These are phyloP conservation scores for Chrysanthemum lavandulifolium DNA, from an alignment of 129 eudicot species.

Conservation along the genomic window DNA sequence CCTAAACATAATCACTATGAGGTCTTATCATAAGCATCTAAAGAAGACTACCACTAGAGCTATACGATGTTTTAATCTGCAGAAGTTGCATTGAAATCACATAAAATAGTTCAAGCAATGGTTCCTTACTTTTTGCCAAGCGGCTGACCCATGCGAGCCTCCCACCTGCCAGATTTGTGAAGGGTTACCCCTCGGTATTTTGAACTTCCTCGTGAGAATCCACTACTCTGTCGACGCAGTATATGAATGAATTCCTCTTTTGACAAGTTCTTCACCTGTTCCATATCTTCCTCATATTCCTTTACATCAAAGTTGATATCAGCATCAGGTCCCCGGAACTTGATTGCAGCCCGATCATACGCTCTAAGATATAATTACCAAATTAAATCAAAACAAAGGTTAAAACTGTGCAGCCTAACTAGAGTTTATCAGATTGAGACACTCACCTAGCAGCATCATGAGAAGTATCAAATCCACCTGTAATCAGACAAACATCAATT, in stretches of 20 bases:
- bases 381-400: conserved; percentile 18
- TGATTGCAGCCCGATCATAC: conserved; percentile 92
- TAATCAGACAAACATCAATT: conserved; percentile 18
- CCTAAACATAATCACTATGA: conserved; percentile 29
- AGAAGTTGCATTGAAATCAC: conserved; percentile 19
- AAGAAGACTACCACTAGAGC: not conserved
- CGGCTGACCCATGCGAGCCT: conserved; percentile 89
- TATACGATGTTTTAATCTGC: conserved; percentile 3
- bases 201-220: conserved; percentile 82
- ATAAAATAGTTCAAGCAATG: conserved; percentile 4
- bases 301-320: conserved; percentile 67
- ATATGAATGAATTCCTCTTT: conserved; percentile 88
- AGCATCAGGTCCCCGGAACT: conserved; percentile 89
- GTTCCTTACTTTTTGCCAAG: conserved; percentile 79
- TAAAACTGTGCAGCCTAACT: not conserved
- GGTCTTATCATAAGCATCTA: conserved; percentile 16
- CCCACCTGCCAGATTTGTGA: conserved; percentile 95
- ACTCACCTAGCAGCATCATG: conserved; percentile 95
- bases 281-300: conserved; percentile 80
- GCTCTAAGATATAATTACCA: conserved; percentile 50
- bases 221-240: conserved; percentile 82
- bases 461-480: conserved; percentile 97
- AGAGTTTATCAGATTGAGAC: conserved; percentile 1
- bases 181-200: conserved; percentile 83
- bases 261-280: conserved; percentile 62